These are phyloP conservation scores for Globisporangium canariense DNA, from an alignment of 352 stramenopile genomes.

Conservation along the genomic window DNA sequence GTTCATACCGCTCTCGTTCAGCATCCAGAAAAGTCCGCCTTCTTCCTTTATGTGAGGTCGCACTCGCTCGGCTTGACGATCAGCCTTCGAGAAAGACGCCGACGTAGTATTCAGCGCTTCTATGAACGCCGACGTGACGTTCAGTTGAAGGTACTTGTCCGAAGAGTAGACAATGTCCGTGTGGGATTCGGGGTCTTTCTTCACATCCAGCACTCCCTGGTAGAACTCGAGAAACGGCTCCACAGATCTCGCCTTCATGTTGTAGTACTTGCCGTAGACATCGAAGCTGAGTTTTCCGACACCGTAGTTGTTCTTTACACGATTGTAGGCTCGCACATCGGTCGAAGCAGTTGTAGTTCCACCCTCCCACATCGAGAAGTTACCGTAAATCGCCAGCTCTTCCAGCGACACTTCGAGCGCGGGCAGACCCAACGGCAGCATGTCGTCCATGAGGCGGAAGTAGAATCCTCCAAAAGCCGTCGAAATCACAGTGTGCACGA, in stretches of 20 bases:
- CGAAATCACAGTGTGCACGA: constrained; percentile 72
- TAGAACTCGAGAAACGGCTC: constrained; percentile 88
- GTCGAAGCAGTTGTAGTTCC: constrained; percentile 20
- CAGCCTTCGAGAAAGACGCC: constrained; percentile 63
- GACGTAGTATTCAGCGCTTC: constrained; percentile 67
- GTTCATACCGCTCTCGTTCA: constrained; percentile 77
- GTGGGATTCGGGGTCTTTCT: constrained; percentile 66
- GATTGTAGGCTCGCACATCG: constrained; percentile 39
- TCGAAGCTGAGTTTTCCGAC: constrained; percentile 76
- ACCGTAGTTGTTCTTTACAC: constrained; percentile 63
- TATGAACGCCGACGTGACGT: constrained; percentile 84
- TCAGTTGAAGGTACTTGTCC: constrained; percentile 83
- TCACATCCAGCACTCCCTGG: constrained; percentile 68
- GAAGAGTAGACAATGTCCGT: constrained; percentile 74
- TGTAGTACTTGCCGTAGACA: constrained; percentile 89
- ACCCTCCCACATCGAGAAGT: constrained; percentile 71
- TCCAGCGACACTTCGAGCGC: constrained; percentile 79
- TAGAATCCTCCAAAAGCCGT: constrained; percentile 88
- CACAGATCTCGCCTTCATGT: constrained; percentile 61
- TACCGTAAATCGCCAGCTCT: constrained; percentile 71
- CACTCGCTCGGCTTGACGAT: constrained; percentile 36
- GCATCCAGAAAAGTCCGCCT: constrained; percentile 79
- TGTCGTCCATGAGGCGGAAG: constrained; percentile 81
- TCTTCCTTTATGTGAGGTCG: constrained; percentile 82
- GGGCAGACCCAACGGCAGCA: constrained; percentile 64